Percentiles rank a stretch among this genome's conserved stretches.
These are phyloP conservation scores for Aspergillus ostianus DNA, from an alignment of 495 filamentous ascomycete species.

Conservation along the genomic window DNA sequence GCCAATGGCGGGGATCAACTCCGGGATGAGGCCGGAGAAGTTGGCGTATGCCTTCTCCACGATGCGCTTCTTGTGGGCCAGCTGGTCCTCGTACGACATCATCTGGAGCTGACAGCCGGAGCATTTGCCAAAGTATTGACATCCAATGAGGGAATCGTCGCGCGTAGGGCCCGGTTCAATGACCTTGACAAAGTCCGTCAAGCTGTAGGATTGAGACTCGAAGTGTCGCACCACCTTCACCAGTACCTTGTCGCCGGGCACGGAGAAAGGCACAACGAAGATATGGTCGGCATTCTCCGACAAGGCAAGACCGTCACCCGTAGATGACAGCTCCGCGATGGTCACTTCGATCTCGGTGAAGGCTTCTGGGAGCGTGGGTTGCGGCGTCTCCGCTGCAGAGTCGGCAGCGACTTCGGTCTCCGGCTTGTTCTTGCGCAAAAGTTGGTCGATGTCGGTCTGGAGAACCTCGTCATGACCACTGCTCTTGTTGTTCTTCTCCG, in stretches of 20 bases:
- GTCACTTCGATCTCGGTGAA: constrained; percentile 78
- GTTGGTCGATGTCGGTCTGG: constrained; percentile 61
- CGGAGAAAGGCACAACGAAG: constrained; percentile 84
- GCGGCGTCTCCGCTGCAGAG: constrained; percentile 18
- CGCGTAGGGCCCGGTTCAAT: constrained; percentile 69
- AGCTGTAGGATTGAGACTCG: constrained; percentile 57
- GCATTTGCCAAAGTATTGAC: constrained; percentile 83
- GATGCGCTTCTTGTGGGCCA: constrained; percentile 77
- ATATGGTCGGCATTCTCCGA: constrained; percentile 65
- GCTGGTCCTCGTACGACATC: constrained; percentile 84
- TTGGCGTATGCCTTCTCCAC: constrained; percentile 90
- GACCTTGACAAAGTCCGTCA: constrained; percentile 79
- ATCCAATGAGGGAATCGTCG: constrained; percentile 72
- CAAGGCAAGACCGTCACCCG: constrained; percentile 79
- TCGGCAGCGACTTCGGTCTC: constrained; percentile 24
- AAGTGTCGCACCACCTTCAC: constrained; percentile 76
- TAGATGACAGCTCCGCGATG: constrained; percentile 77
- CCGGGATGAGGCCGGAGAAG: constrained; percentile 77
- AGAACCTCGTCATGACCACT: constrained; percentile 68
- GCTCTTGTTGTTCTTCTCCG: constrained; percentile 34
- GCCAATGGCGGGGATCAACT: constrained; percentile 70
- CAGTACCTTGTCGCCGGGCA: constrained; percentile 78
- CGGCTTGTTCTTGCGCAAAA: constrained; percentile 53
- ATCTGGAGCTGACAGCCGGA: constrained; percentile 97
- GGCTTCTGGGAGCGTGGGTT: constrained; percentile 55